These are phyloP conservation scores for Lachnum nothofagi DNA, from an alignment of 2,329 filamentous ascomycete species.

Conservation along the genomic window DNA sequence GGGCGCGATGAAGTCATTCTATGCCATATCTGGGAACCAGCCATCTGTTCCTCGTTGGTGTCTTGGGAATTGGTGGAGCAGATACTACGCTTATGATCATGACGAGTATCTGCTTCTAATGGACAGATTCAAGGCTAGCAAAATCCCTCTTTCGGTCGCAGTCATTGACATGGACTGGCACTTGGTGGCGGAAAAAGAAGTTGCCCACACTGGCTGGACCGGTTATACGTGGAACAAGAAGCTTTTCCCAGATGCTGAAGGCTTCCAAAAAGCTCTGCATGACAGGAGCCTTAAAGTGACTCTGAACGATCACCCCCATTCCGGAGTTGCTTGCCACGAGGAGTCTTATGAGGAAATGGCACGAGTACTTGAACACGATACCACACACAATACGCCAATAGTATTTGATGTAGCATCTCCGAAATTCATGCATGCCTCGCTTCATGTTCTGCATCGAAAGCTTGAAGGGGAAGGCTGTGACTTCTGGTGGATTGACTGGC, in stretches of 20 bases:
- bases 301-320: slow-evolving; percentile 59
- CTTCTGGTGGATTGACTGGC: slow-evolving; percentile 67
- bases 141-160: slow-evolving; percentile 53
- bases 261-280: slow-evolving; percentile 49
- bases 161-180: slow-evolving; percentile 67
- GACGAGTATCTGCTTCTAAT: slow-evolving; percentile 54
- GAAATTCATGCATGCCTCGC: slow-evolving; percentile 53
- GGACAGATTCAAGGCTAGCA: slow-evolving; percentile 47
- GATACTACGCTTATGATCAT: slow-evolving; percentile 54
- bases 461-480: slow-evolving; percentile 54
- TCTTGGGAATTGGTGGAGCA: slow-evolving; percentile 62
- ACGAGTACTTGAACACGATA: slow-evolving; percentile 46
- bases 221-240: slow-evolving; percentile 59
- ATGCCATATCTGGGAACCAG: slow-evolving; percentile 51
- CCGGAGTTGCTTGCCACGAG: slow-evolving; percentile 52
- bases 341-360: slow-evolving; percentile 53
- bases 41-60: slow-evolving; percentile 53
- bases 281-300: slow-evolving; percentile 48
- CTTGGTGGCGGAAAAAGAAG: slow-evolving; percentile 40
- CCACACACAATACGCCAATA: slow-evolving; percentile 45
- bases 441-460: slow-evolving; percentile 50
- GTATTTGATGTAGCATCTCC: slow-evolving; percentile 51
- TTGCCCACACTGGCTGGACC: slow-evolving; percentile 43
- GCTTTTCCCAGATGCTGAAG: slow-evolving; percentile 51
- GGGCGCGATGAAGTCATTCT: slow-evolving; percentile 49